Percentiles rank a stretch among this genome's conserved stretches.
These are phyloP conservation scores for Delonix regia DNA, from an alignment of 306 rosid species.

Conservation along the genomic window DNA sequence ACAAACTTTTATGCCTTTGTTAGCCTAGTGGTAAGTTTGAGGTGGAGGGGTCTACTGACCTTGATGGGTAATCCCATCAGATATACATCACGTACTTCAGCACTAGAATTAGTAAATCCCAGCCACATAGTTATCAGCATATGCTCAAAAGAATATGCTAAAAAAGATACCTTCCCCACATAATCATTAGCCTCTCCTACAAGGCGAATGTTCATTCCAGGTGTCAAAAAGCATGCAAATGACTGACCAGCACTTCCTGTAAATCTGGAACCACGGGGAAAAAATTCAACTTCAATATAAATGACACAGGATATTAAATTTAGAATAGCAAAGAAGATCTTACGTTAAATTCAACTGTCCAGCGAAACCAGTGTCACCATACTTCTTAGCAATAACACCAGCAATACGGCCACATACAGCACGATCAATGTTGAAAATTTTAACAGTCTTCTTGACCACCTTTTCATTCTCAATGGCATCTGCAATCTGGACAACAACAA, in stretches of 20 bases:
- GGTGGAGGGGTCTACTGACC: no score
- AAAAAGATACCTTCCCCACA: slow-evolving; percentile 83
- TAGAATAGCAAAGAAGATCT: slow-evolving; percentile 42
- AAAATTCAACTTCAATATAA: not conserved
- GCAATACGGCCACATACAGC: slow-evolving; percentile 94
- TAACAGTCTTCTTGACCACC: slow-evolving; percentile 64
- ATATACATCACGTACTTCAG: slow-evolving; percentile 20
- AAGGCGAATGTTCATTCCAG: slow-evolving; percentile 96
- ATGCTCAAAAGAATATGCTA: not conserved
- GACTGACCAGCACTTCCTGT: slow-evolving; percentile 99
- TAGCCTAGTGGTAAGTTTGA: no score
- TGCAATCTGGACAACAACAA: slow-evolving; percentile 64
- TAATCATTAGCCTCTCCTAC: slow-evolving; percentile 98
- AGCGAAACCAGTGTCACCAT: slow-evolving; percentile 97
- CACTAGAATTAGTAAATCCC: not conserved
- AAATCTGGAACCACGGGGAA: slow-evolving; percentile 62
- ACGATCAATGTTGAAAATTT: slow-evolving; percentile 84
- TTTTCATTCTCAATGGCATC: slow-evolving; percentile 91
- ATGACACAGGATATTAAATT: not conserved
- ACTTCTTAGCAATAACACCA: slow-evolving; percentile 90
- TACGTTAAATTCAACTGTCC: slow-evolving; percentile 94
- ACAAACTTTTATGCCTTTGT: no score
- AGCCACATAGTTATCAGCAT: not conserved
- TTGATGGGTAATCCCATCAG: no score
- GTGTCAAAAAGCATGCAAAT: slow-evolving; percentile 95